Percentiles rank a stretch among this genome's conserved stretches.
Conservation (phyloP, 2,329 filamentous ascomycete species). For the Cladosporium sp. region DNA sequence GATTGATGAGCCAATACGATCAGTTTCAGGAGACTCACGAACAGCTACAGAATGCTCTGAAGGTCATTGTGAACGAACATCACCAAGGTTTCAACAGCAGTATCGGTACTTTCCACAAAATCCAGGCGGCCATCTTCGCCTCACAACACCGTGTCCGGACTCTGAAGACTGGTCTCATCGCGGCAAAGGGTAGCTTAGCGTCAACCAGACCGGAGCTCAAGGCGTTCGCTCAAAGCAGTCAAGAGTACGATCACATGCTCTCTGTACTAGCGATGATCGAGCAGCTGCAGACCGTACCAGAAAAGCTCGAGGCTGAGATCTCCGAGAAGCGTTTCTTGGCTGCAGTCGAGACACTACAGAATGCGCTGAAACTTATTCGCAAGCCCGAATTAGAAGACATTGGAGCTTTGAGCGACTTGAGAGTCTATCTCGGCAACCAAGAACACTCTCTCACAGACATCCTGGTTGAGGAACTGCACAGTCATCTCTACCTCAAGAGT, state of each 20-base stretch:
- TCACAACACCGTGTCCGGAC: slow-evolving; percentile 83
- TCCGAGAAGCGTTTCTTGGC: slow-evolving; percentile 94
- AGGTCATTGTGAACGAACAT: slow-evolving; percentile 95
- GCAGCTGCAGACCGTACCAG: slow-evolving; percentile 82
- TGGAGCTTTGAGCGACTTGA: slow-evolving; percentile 80
- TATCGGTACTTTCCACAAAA: slow-evolving; percentile 98
- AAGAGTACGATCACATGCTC: slow-evolving; percentile 86
- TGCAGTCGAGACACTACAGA: slow-evolving; percentile 88
- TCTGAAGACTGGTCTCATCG: slow-evolving; percentile 78
- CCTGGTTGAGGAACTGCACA: slow-evolving; percentile 93
- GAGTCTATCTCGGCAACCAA: slow-evolving; percentile 87
- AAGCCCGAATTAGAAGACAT: slow-evolving; percentile 90
- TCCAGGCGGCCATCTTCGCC: slow-evolving; percentile 85
- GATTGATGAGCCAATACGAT: slow-evolving; percentile 82
- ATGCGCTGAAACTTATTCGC: slow-evolving; percentile 77
- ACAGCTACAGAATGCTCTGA: slow-evolving; percentile 88
- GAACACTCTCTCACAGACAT: slow-evolving; percentile 92
- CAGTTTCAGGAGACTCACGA: slow-evolving; percentile 82
- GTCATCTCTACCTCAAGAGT: slow-evolving; percentile 95
- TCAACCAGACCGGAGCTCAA: slow-evolving; percentile 87
- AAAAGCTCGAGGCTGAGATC: slow-evolving; percentile 89
- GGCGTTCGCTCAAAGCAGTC: slow-evolving; percentile 81
- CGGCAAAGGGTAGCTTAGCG: slow-evolving; percentile 78
- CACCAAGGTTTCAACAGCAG: slow-evolving; percentile 99
- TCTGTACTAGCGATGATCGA: slow-evolving; percentile 73